Base-by-base conservation (phyloP, 2,329 filamentous ascomycete genomes). In the Didymella pinodella region DNA sequence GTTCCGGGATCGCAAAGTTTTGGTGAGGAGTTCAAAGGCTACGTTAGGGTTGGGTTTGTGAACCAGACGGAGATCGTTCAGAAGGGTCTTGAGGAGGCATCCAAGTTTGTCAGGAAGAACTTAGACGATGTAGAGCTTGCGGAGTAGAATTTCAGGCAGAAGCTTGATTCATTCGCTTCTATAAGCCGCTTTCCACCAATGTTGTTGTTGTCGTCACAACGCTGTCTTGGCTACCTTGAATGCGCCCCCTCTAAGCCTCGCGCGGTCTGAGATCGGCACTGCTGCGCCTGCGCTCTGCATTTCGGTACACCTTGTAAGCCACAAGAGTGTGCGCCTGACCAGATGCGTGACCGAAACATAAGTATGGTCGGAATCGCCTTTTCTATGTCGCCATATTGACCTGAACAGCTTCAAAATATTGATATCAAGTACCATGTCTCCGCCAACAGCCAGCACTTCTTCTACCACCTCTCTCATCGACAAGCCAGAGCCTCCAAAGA, bases 21-120 rank as follows among this genome's bases (percentile, higher is more conserved):
- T 75, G 92, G 92, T 0, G 75, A 82, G 38, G 88, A 91, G 45
- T 93, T 70, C 59, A 82, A 84, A 65, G 92, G 92, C 2, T 93
- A 86, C 75, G 88, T 96, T 22, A 83, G 92, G 59, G 84, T 96
- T 62, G 91, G 92, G 0, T 95, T 90, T 76, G 90, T 88, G 1
- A 88, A 86, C 68, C 83, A 89, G 66, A 93, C 90, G 0, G 82
- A 87, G 14, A 83, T 91, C n/a, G 70, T 96, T 51, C 81, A 85
- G 67, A 83, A 88, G 63, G 92, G 85, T 0, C 71, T 96, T 69
- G 82, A 85, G 64, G 81, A 80, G 56, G 69, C 84, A 62, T 78
- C 78, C 31, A 75, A 80, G 55, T 88, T 86, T 64, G 80, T 88
- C 78, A 80, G 82, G 65, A 84, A 84, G 67, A 80, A 82, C 41